These are phyloP conservation scores for Samsoniella hepiali DNA, from an alignment of 2,329 filamentous ascomycete species.

Conservation along the genomic window DNA sequence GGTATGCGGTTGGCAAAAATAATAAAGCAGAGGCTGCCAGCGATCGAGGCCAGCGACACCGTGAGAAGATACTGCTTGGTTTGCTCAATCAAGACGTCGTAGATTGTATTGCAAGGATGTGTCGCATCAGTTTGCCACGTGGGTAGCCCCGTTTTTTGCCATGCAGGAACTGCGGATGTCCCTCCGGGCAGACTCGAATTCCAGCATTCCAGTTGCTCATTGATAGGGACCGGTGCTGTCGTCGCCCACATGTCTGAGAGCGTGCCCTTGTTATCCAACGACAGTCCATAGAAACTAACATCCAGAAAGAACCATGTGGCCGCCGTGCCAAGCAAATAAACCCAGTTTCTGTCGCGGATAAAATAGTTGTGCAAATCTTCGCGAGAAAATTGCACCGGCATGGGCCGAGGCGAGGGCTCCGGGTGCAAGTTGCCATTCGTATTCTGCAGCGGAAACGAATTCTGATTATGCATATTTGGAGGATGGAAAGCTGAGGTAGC, in stretches of 20 bases:
- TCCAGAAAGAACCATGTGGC: slow-evolving; percentile 54
- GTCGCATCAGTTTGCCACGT: slow-evolving; percentile 49
- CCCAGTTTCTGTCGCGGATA: slow-evolving; percentile 46
- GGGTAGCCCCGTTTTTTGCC: slow-evolving; percentile 40
- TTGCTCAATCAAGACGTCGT: slow-evolving; percentile 49
- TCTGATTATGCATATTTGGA: slow-evolving; percentile 10
- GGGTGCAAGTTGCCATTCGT: slow-evolving; percentile 32
- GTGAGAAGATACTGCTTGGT: slow-evolving; percentile 52
- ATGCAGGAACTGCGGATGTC: slow-evolving; percentile 42
- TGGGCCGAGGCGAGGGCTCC: slow-evolving; percentile 34
- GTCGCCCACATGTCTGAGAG: slow-evolving; percentile 44
- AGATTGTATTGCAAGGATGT: slow-evolving; percentile 49
- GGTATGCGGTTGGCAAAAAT: slow-evolving; percentile 46
- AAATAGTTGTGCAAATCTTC: slow-evolving; percentile 50
- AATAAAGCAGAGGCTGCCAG: slow-evolving; percentile 48
- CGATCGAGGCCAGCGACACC: slow-evolving; percentile 49
- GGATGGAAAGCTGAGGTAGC: slow-evolving; percentile 18
- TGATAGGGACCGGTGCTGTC: slow-evolving; percentile 31
- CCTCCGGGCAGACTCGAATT: slow-evolving; percentile 42
- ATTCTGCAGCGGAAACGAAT: slow-evolving; percentile 26
- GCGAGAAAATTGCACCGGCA: slow-evolving; percentile 47
- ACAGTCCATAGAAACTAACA: slow-evolving; percentile 56
- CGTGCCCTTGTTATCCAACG: slow-evolving; percentile 44
- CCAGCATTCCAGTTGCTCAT: slow-evolving; percentile 44
- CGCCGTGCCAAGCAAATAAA: slow-evolving; percentile 44